Evolutionary conservation across 2,329 filamentous ascomycete species (phyloP).

Genomic region (Geoglossum cookeanum): DNA sequence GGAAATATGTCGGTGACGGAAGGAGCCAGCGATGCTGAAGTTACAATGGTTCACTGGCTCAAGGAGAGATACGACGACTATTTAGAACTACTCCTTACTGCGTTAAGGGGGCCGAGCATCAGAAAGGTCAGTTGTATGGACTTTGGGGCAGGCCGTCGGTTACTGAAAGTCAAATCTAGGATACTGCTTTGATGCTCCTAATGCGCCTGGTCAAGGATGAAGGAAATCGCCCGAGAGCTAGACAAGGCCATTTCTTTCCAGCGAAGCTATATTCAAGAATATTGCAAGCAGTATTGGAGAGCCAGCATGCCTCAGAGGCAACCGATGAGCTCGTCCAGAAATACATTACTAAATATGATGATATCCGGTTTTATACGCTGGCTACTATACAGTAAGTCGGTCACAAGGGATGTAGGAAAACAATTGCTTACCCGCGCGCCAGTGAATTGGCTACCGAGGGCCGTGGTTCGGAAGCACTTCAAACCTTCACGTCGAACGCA

Average conservation of each 20-base stretch:
- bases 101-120: slow-evolving; percentile 41
- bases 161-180: slow-evolving; percentile 20
- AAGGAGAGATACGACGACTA: slow-evolving; percentile 57
- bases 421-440: not conserved
- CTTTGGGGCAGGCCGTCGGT: slow-evolving; percentile 6
- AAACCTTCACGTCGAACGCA: slow-evolving; percentile 17
- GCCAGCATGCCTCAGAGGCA: slow-evolving; percentile 37
- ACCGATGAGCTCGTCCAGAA: slow-evolving; percentile 57
- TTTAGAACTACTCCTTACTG: slow-evolving; percentile 37
- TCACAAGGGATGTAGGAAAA: not conserved
- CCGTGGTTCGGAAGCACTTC: not conserved
- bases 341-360: slow-evolving; percentile 62
- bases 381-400: slow-evolving; percentile 45
- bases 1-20: slow-evolving; percentile 50
- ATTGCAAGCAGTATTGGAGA: slow-evolving; percentile 40
- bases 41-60: slow-evolving; percentile 59
- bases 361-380: slow-evolving; percentile 71
- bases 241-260: slow-evolving; percentile 50
- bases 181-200: slow-evolving; percentile 53
- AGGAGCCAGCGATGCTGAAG: slow-evolving; percentile 50
- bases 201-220: slow-evolving; percentile 79
- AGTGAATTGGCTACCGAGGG: not conserved
- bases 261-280: slow-evolving; percentile 45
- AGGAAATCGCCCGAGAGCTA: slow-evolving; percentile 39
- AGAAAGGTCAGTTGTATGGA: slow-evolving; percentile 19